Percentiles rank a stretch among this genome's conserved stretches.
Conservation (phyloP, 2,329 filamentous ascomycete species). For the Chalaropsis thielavioides region DNA sequence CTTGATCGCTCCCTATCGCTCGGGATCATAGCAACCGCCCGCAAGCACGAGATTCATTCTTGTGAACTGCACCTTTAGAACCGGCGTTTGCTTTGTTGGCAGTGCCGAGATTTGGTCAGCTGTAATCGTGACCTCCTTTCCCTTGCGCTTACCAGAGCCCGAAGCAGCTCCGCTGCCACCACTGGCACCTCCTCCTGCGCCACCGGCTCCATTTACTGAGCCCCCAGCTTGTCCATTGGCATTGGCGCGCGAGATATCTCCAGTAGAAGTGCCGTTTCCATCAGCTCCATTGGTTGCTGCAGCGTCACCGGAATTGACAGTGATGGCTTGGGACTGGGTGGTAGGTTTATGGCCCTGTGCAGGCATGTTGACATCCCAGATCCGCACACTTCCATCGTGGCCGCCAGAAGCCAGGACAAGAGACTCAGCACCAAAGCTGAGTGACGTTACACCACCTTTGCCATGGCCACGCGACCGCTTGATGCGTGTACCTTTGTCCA, state of each 20-base stretch:
- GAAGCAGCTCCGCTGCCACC: conserved; percentile 21
- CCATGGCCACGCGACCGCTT: conserved; percentile 91
- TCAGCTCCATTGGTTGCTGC: conserved; percentile 13
- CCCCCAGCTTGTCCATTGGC: conserved; percentile 28
- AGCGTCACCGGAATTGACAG: conserved; percentile 15
- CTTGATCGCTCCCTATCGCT: not conserved
- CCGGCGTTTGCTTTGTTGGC: conserved; percentile 87
- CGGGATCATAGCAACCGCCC: conserved; percentile 53
- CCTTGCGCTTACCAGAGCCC: conserved; percentile 52
- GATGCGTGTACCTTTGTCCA: conserved; percentile 68
- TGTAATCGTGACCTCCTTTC: conserved; percentile 78
- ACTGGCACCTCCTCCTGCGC: conserved; percentile 21
- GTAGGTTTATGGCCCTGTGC: conserved; percentile 48
- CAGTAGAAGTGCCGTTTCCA: conserved; percentile 24
- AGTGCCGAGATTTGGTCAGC: conserved; percentile 92
- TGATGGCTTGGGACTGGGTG: conserved; percentile 26
- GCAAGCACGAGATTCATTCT: conserved; percentile 89
- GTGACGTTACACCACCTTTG: conserved; percentile 83
- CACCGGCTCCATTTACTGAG: conserved; percentile 21
- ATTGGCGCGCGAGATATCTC: conserved; percentile 26
- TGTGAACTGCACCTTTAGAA: conserved; percentile 86
- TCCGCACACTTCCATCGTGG: conserved; percentile 78
- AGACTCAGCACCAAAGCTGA: conserved; percentile 88
- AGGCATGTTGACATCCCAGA: conserved; percentile 79
- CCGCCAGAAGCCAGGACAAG: conserved; percentile 81